A percentile compares a stretch with the other conserved stretches of the same genome.
Conservation (phyloP, 2,329 filamentous ascomycete species). For the Keithomyces neogunnii region DNA sequence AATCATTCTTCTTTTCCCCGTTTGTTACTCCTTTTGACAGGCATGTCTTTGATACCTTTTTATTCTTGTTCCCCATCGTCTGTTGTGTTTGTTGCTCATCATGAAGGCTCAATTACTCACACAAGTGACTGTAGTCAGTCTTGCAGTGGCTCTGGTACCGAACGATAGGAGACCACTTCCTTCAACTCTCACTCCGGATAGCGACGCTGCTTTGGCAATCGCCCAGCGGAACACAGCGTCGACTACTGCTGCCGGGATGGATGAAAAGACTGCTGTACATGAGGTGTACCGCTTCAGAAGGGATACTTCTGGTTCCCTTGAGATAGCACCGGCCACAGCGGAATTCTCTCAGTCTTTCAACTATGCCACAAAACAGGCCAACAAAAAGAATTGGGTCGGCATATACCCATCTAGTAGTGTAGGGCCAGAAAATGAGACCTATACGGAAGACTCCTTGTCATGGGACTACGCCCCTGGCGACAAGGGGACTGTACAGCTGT, state of each 20-base stretch:
- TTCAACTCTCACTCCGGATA: not conserved
- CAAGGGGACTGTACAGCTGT: constrained; percentile 17
- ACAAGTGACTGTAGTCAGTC: constrained; percentile 1
- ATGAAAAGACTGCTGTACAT: not conserved
- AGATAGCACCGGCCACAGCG: not conserved
- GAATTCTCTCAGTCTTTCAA: constrained; percentile 11
- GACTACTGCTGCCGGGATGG: too few species aligned
- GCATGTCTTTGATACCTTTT: not conserved
- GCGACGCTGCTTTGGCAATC: not conserved
- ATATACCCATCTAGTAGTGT: constrained; percentile 22
- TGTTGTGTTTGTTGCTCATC: not conserved
- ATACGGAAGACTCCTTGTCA: constrained; percentile 16
- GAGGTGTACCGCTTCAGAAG: not conserved
- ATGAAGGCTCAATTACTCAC: constrained; percentile 3
- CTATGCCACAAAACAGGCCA: constrained; percentile 19
- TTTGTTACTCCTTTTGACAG: not conserved
- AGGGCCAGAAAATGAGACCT: constrained; percentile 20
- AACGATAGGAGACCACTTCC: not conserved
- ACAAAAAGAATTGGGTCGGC: constrained; percentile 27
- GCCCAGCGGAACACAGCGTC: not conserved
- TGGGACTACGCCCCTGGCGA: constrained; percentile 23
- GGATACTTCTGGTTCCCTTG: not conserved
- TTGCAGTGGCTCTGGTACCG: not conserved
- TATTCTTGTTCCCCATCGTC: not conserved
- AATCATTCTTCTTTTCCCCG: not conserved